Conservation (phyloP, 2,329 filamentous ascomycete genomes). For the Thermothelomyces thermophilus region DNA sequence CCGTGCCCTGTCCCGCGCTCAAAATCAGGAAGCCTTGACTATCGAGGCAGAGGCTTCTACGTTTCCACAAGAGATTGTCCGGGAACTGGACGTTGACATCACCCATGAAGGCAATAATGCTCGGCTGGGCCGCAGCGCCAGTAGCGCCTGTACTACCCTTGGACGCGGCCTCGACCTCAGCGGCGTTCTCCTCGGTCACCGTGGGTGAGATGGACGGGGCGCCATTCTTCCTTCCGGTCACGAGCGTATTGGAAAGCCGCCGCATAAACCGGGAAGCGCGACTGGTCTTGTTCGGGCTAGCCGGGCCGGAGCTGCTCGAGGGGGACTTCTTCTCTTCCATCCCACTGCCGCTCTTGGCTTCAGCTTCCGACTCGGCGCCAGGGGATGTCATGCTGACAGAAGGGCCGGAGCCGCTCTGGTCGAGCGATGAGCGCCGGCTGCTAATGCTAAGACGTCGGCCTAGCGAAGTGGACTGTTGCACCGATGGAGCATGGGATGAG, state of each 20-base stretch:
- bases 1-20: conserved; percentile 55
- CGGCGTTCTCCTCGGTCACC: conserved; percentile 43
- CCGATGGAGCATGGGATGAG: conserved; percentile 43
- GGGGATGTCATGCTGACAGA: conserved; percentile 34
- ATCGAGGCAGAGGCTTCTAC: conserved; percentile 80
- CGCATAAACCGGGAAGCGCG: conserved; percentile 54
- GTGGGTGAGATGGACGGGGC: conserved; percentile 44
- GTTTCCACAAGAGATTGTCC: conserved; percentile 93
- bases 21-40: conserved; percentile 77
- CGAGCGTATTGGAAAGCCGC: conserved; percentile 49
- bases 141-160: conserved; percentile 11
- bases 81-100: conserved; percentile 97
- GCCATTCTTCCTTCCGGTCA: conserved; percentile 39
- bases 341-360: conserved; percentile 36
- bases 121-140: conserved; percentile 22
- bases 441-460: conserved; percentile 59
- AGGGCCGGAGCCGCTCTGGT: conserved; percentile 36
- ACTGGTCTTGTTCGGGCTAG: conserved; percentile 38
- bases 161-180: conserved; percentile 29
- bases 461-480: conserved; percentile 45
- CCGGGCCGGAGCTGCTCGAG: conserved; percentile 16
- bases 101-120: conserved; percentile 63
- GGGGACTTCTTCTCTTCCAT: conserved; percentile 19
- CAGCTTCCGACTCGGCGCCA: conserved; percentile 39
- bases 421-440: conserved; percentile 50